Percentiles rank a stretch among this genome's conserved stretches.
phyloP scores from a whole-genome alignment of 768 basidiomycete species.

The Phylloporus sp. region DNA sequence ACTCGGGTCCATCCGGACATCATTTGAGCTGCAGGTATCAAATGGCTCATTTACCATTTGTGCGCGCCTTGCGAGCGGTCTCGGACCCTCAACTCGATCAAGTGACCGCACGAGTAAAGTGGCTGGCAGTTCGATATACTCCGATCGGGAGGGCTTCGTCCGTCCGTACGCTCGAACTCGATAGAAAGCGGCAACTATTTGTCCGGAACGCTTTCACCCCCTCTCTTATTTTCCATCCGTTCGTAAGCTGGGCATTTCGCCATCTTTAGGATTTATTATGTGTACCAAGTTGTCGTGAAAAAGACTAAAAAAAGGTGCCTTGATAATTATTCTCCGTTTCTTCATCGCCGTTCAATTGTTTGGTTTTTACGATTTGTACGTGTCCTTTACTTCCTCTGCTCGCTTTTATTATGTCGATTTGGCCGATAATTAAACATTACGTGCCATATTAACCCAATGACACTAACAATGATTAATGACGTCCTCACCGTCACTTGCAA shows the following conservation, averaged over 20 bases:
- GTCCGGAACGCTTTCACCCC: background rate
- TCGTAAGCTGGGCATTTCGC: background rate
- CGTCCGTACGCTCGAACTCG: background rate
- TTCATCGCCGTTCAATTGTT: background rate
- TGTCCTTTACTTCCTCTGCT: background rate
- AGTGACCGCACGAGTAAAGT: background rate
- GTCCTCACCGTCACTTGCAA: background rate
- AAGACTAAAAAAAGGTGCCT: background rate
- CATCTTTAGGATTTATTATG: conserved; percentile 6
- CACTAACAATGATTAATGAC: too few species aligned
- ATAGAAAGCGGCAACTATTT: background rate
- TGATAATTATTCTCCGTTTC: background rate
- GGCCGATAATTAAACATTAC: background rate
- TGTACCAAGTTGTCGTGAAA: background rate
- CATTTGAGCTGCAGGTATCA: background rate
- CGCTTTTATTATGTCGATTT: background rate
- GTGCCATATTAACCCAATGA: background rate
- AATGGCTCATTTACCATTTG: conserved; percentile 8
- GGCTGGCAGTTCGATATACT: background rate
- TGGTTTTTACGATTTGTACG: background rate
- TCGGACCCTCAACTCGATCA: background rate
- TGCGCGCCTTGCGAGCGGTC: background rate
- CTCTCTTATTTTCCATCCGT: background rate
- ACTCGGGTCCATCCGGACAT: background rate
- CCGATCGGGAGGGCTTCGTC: background rate